A percentile compares a stretch with the other conserved stretches of the same genome.
Conservation (phyloP, 2,329 filamentous ascomycete species). For the Colletotrichum plurivorum region DNA sequence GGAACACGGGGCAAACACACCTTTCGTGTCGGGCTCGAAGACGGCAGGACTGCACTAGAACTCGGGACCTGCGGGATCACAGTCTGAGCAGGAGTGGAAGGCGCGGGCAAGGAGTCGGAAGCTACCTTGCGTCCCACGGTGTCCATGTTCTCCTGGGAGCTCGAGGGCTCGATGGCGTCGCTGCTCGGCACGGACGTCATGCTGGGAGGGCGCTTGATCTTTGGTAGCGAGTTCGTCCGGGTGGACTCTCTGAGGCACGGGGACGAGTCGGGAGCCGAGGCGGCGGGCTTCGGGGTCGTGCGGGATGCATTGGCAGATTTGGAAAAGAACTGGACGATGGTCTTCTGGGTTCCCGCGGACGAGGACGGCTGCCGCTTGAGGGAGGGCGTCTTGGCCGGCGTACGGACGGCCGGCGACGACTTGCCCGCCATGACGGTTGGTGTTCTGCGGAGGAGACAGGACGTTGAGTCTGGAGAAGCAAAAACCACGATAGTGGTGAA, state of each 20-base stretch:
- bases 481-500: neutral
- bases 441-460: neutral
- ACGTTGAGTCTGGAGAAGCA: neutral
- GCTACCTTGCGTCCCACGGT: constrained; percentile 63
- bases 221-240: constrained; percentile 60
- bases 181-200: constrained; percentile 86
- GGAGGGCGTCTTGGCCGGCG: constrained; percentile 52
- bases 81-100: constrained; percentile 58
- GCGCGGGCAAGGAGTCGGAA: constrained; percentile 63
- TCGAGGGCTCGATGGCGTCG: constrained; percentile 77
- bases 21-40: constrained; percentile 83
- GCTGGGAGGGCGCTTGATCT: constrained; percentile 57
- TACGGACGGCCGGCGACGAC: constrained; percentile 48
- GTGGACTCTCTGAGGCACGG: constrained; percentile 58
- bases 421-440: constrained; percentile 39
- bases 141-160: constrained; percentile 76
- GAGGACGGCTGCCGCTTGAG: constrained; percentile 42
- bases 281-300: constrained; percentile 50
- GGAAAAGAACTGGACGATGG: constrained; percentile 61
- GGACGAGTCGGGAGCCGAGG: constrained; percentile 50
- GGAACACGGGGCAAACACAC: constrained; percentile 58
- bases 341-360: constrained; percentile 54
- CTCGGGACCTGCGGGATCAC: constrained; percentile 57
- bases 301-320: constrained; percentile 54
- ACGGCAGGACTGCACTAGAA: constrained; percentile 61